Evolutionary conservation across 495 filamentous ascomycete genomes (phyloP), one percentile per base, ranked within the genome.

Genomic region (Niebla homalea): DNA sequence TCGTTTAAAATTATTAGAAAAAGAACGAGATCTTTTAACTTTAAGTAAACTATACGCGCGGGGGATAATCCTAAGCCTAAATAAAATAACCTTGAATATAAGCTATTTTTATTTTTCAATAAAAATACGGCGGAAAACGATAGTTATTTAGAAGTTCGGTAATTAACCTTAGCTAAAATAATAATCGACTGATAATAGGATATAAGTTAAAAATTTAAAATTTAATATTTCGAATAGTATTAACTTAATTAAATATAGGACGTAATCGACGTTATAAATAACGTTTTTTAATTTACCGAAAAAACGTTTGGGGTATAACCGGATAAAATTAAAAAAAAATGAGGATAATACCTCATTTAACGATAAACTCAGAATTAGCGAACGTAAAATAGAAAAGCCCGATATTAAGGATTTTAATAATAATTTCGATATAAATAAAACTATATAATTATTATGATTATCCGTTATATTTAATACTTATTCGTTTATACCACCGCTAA

Each of bases 181-280:
- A 47, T 47, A 26, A n/a, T 8, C 26, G 5, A 21, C 3, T 29
- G 32, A 32, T n/a, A 21, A 29, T 32, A 29, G 32, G 7, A 18
- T 18, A 12, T 29, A 35, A n/a, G 40, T 29, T 36, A 39, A 20
- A 25, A 26, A 23, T 10, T 43, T 37, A n/a, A 35, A 40, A 41
- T 37, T 19, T 41, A 25, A 18, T 42, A 48, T 23, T 22, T 39
- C 23, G 38, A 45, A 10, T 18, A 16, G n/a, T 4, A 32, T 20
- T 48, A 41, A 53, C 36, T 36, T 29, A 25, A 29, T 38, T 23
- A 41, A 19, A 29, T 10, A 3, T 53, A 48, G 38, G 39, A 49
- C 16, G 37, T 53, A 39, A 3, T 46, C 16, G n/a, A 16, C n/a
- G 4, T 47, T 40, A 20, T 3, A 40, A 40, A 40, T 26, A 4